Conservation (phyloP, 805 yeast genomes). For the Yarrowia yakushimensis region DNA sequence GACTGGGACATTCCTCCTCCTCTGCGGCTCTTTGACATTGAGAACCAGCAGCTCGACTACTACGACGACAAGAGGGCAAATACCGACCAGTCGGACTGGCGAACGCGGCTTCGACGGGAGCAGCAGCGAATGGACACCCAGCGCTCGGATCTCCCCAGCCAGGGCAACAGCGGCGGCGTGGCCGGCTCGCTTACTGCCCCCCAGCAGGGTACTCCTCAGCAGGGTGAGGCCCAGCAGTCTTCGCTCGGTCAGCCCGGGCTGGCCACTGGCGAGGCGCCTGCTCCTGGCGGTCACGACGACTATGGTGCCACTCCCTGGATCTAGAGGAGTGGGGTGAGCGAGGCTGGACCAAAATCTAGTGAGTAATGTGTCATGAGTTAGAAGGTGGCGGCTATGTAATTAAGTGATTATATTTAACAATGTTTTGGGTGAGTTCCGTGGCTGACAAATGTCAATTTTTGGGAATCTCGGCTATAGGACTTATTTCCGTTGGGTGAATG, state of each 20-base stretch:
- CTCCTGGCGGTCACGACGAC: conserved; percentile 13
- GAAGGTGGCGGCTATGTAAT: conserved; percentile 19
- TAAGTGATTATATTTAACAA: conserved; percentile 15
- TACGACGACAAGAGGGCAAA: conserved; percentile 24
- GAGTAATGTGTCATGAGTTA: conserved; percentile 24
- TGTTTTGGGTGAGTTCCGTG: too few species aligned
- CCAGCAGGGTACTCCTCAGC: neutral
- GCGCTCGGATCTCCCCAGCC: conserved; percentile 4
- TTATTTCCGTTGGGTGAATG: neutral
- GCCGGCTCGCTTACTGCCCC: neutral
- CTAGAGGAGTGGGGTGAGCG: neutral
- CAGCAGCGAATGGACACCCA: too few species aligned
- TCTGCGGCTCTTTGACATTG: conserved; percentile 22
- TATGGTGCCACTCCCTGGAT: conserved; percentile 21
- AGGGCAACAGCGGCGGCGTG: conserved; percentile 24
- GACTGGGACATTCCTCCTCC: conserved; percentile 26
- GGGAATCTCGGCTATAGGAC: neutral
- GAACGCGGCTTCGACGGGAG: conserved; percentile 23
- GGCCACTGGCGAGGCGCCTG: neutral
- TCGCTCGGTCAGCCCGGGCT: too few species aligned
- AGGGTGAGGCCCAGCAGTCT: neutral
- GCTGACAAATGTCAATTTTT: too few species aligned
- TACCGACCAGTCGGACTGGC: conserved; percentile 22
- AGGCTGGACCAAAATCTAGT: conserved; percentile 17
- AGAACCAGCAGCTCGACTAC: conserved; percentile 25